phyloP scores from a whole-genome alignment of 306 rosid species.

The Elaeagnus macrophylla region DNA sequence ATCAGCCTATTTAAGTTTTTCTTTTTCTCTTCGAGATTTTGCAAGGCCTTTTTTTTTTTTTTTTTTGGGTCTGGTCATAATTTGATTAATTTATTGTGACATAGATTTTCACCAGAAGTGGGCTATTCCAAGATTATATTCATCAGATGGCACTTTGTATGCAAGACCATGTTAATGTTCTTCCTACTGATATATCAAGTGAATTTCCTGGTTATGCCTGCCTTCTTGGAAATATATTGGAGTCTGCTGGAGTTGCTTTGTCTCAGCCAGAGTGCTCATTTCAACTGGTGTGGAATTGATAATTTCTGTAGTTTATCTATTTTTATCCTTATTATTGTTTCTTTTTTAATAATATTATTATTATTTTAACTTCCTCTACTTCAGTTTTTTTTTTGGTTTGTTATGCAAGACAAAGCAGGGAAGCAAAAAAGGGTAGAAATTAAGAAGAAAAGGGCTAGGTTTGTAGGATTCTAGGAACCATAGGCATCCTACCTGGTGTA shows the following conservation, averaged over 20 bases:
- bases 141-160: slow-evolving; percentile 69
- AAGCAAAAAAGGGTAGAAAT: no score
- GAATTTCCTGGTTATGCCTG: slow-evolving; percentile 88
- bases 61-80: slow-evolving; percentile 5
- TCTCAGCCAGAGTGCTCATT: slow-evolving; percentile 75
- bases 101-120: slow-evolving; percentile 53
- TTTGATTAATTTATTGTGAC: slow-evolving; percentile 15
- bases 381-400: no score
- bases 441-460: no score
- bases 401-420: no score
- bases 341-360: no score
- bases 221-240: slow-evolving; percentile 86
- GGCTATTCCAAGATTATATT: slow-evolving; percentile 57
- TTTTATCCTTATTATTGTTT: neutral
- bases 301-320: slow-evolving; percentile 10
- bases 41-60: neutral
- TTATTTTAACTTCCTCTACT: no score
- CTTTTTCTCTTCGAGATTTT: neutral
- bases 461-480: no score
- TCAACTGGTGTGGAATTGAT: slow-evolving; percentile 55
- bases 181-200: slow-evolving; percentile 61
- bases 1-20: neutral
- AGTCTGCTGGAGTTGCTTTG: slow-evolving; percentile 65
- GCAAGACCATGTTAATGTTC: slow-evolving; percentile 49
- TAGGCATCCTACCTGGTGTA: no score